Base-by-base conservation (phyloP, 805 yeast genomes). In the Priceomyces carsonii region DNA sequence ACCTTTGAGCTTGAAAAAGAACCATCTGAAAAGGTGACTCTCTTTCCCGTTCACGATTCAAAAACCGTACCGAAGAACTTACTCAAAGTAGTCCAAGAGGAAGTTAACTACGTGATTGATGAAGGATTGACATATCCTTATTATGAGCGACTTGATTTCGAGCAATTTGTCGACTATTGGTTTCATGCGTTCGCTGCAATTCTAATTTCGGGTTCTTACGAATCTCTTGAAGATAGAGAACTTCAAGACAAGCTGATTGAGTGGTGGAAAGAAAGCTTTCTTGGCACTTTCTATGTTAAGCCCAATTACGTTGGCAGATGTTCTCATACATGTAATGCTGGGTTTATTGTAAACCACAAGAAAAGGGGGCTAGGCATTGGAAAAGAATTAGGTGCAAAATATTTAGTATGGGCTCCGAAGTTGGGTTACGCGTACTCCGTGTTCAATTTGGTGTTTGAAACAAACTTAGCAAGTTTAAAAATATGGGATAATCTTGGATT, bases 401-500 rank as follows among this genome's bases (percentile, higher is more conserved):
- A 85, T 53, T 53, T 88, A 29, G 54, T 61, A 33, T 79, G 82
- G 77, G 96, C 93, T 0, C 90, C 95, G 0, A 50, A 70, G 32
- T 61, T 90, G 20, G 96, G 96, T 0, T 90, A 82, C 59, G 77
- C 72, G 5, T 86, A 86, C 51, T 82, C 91, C 5, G 91, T 90
- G 9, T 90, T 85, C 70, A 90, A 90, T 58, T 69, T 90, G 32
- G 98, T 90, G 0, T 90, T 82, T 53, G 93, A 71, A 32, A 80
- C 89, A 2, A 90, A 90, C 53, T 64, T 62, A 3, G 96, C 89
- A 3, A 85, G 95, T 49, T 56, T 69, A 48, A 72, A 64, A 49
- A 82, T 85, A 35, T 90, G 98, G 97, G 96, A 89, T 33, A 47
- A 66, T 1, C 68, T 90, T 17, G 95, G 95, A 2, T 90, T 89